Evolutionary conservation across 768 basidiomycete genomes (phyloP).

Genomic region (Stropharia rugosoannulata): DNA sequence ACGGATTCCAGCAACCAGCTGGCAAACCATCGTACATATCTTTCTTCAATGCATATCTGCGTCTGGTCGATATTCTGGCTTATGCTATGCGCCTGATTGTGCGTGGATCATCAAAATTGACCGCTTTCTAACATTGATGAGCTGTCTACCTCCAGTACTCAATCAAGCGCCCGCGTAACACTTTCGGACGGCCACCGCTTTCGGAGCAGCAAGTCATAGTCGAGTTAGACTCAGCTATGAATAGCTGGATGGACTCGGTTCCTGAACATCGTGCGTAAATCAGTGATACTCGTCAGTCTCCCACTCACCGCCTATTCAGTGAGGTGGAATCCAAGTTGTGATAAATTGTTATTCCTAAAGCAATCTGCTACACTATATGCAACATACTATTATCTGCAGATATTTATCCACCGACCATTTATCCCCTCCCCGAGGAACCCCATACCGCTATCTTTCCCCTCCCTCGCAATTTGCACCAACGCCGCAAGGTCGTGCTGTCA

Average conservation of each 20-base stretch:
- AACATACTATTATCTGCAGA: slow-evolving; percentile 53
- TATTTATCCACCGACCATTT: slow-evolving; percentile 78
- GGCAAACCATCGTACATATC: slow-evolving; percentile 53
- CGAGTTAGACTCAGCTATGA: slow-evolving; percentile 73
- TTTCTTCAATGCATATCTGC: slow-evolving; percentile 55
- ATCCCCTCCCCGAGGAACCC: slow-evolving; percentile 63
- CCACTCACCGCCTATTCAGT: slow-evolving; percentile 23
- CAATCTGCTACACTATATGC: slow-evolving; percentile 58
- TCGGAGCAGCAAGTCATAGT: slow-evolving; percentile 67
- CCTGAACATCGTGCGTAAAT: slow-evolving; percentile 48
- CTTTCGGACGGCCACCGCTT: slow-evolving; percentile 41
- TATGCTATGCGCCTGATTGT: slow-evolving; percentile 61
- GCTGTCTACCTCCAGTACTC: slow-evolving; percentile 52
- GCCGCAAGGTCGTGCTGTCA: slow-evolving; percentile 76
- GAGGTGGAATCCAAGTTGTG: slow-evolving; percentile 41
- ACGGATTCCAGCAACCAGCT: slow-evolving; percentile 62
- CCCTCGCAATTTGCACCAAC: slow-evolving; percentile 84
- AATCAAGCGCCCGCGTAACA: slow-evolving; percentile 57
- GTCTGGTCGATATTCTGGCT: slow-evolving; percentile 60
- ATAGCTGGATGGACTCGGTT: slow-evolving; percentile 74
- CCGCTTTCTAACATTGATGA: background rate
- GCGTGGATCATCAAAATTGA: slow-evolving; percentile 16
- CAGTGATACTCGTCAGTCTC: too few relatives aligned
- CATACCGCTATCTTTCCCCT: slow-evolving; percentile 41
- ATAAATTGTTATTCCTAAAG: slow-evolving; percentile 41